Evolutionary conservation across 1,284 basidiomycete species (phyloP).

Genomic region (Meira miltonrushii): DNA sequence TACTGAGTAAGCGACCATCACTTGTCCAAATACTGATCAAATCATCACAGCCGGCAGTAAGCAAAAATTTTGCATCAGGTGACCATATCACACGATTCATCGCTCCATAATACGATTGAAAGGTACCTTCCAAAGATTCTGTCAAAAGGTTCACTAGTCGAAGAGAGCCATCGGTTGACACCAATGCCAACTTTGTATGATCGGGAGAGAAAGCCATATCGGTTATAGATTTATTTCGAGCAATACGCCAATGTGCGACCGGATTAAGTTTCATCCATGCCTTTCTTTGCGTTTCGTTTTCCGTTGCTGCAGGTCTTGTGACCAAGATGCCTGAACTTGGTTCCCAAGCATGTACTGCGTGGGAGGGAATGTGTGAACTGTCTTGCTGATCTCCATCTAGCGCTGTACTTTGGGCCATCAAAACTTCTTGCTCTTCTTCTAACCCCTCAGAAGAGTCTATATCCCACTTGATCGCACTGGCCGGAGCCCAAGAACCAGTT

Average conservation of each 20-base stretch:
- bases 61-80: constrained; percentile 83
- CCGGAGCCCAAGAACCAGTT: constrained; percentile 5
- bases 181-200: constrained; percentile 32
- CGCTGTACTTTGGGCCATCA: not conserved
- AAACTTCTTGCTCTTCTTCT: constrained; percentile 7
- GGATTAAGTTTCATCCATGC: constrained; percentile 26
- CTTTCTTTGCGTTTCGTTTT: not conserved
- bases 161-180: constrained; percentile 38
- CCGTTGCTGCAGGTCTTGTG: constrained; percentile 8
- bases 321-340: not conserved
- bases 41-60: constrained; percentile 69
- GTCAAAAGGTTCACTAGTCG: constrained; percentile 39
- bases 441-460: not conserved
- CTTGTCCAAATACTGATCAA: constrained; percentile 63
- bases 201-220: constrained; percentile 47
- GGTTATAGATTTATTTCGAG: constrained; percentile 19
- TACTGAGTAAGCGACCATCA: constrained; percentile 66
- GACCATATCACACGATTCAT: constrained; percentile 87
- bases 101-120: constrained; percentile 46
- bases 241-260: constrained; percentile 36
- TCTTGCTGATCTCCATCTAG: not conserved
- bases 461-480: not conserved
- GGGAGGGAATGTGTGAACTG: too few species aligned
- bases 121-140: constrained; percentile 32
- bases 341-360: not conserved